Evolutionary conservation across 495 filamentous ascomycete species (phyloP).

Genomic region (Venustampulla echinocandica): DNA sequence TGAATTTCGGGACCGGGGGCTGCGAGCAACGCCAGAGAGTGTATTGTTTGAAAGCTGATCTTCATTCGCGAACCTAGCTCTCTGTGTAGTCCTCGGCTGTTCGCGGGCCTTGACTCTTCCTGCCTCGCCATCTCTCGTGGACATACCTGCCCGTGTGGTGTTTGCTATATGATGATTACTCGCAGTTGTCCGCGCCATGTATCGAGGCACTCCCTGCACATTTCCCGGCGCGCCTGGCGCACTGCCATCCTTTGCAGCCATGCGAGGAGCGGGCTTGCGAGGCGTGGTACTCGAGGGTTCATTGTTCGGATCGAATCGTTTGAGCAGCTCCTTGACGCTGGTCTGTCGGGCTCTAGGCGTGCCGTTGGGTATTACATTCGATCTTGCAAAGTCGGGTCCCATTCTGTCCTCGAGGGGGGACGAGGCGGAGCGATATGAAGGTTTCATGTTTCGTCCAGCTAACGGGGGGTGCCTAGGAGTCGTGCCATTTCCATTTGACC

Average conservation of each 20-base stretch:
- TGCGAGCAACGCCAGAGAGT: constrained; percentile 45
- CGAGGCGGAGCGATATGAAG: constrained; percentile 36
- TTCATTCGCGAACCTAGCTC: constrained; percentile 30
- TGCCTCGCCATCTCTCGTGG: constrained; percentile 6
- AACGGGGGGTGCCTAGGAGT: constrained; percentile 21
- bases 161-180: background rate
- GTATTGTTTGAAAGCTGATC: constrained; percentile 38
- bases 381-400: constrained; percentile 15
- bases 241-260: constrained; percentile 6
- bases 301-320: constrained; percentile 41
- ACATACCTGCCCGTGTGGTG: constrained; percentile 7
- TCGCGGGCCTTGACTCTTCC: constrained; percentile 10
- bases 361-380: constrained; percentile 24
- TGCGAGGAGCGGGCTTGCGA: constrained; percentile 12
- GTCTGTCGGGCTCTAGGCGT: constrained; percentile 27
- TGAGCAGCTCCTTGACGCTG: constrained; percentile 48
- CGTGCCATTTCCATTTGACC: constrained; percentile 23
- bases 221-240: background rate
- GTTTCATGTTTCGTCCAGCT: constrained; percentile 11
- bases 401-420: constrained; percentile 37
- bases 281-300: constrained; percentile 5
- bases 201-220: constrained; percentile 2
- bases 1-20: constrained; percentile 36
- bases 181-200: constrained; percentile 5
- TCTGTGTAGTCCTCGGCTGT: constrained; percentile 28